A percentile compares a stretch with the other conserved stretches of the same genome.
These are phyloP conservation scores for Teunomyces cretensis DNA, from an alignment of 805 yeast genomes.

Conservation along the genomic window DNA sequence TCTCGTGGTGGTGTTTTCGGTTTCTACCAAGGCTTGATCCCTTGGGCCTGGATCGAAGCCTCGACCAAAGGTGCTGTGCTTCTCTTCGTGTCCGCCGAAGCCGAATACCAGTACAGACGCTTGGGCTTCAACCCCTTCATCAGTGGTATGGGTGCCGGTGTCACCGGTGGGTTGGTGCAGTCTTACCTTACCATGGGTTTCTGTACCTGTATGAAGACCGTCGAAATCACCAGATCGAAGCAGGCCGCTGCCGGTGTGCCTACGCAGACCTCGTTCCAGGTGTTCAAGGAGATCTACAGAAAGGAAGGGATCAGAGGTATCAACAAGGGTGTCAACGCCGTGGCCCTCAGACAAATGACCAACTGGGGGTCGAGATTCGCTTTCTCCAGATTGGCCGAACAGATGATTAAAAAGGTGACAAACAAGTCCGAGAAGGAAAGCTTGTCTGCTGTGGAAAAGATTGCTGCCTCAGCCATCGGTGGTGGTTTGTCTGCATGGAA, in stretches of 20 bases:
- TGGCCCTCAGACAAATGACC: conserved; percentile 97
- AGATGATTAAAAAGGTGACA: conserved; percentile 62
- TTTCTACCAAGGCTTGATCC: conserved; percentile 95
- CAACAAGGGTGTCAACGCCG: conserved; percentile 97
- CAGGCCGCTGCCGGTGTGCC: conserved; percentile 62
- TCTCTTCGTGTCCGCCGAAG: conserved; percentile 88
- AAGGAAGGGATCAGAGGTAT: conserved; percentile 93
- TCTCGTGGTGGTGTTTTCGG: conserved; percentile 91
- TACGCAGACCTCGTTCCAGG: conserved; percentile 74
- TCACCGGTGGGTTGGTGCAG: conserved; percentile 94
- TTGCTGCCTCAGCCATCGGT: conserved; percentile 83
- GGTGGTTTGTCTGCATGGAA: conserved; percentile 99
- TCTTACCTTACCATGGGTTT: conserved; percentile 96
- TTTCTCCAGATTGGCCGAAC: conserved; percentile 87
- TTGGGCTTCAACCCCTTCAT: conserved; percentile 67
- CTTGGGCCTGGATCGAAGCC: conserved; percentile 99
- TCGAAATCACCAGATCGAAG: conserved; percentile 90
- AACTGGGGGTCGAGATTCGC: conserved; percentile 99
- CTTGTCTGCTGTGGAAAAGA: conserved; percentile 75
- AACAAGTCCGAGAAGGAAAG: conserved; percentile 59
- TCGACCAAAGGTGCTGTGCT: conserved; percentile 98
- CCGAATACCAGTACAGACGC: conserved; percentile 71
- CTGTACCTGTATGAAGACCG: conserved; percentile 99
- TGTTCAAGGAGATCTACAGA: conserved; percentile 77
- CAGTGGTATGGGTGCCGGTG: conserved; percentile 94